Base-by-base conservation (phyloP, 495 filamentous ascomycete genomes). In the Penicillium macrosclerotiorum region DNA sequence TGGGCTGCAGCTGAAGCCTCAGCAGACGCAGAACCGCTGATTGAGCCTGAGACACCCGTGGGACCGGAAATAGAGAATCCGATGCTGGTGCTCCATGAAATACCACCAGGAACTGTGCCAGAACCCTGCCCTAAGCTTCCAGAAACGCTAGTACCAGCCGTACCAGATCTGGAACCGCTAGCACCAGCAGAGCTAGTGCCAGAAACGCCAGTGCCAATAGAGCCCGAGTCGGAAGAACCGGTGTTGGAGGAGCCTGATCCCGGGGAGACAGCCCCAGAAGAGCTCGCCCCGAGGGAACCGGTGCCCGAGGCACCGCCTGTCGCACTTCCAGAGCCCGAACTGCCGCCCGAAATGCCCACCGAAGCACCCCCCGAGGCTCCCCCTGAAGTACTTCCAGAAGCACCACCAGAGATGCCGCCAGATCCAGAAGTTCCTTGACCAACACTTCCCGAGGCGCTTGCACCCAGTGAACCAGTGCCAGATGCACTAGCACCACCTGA, bases 101-200 rank as follows among this genome's bases (percentile, higher is more conserved):
- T 29, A 1, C 41, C 41, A 16, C 41, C 36, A 41, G 41, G 34
- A 5, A 41, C 48, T 18, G 48, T 40, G 17, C 42, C 48, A 27
- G 48, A 33, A 5, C 34, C 25, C 16, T 8, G 22, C 9, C 41
- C 30, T 18, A n/a, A 18, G 29, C 34, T 30, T 9, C 42, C 45
- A 48, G 50, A 48, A 31, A 45, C 31, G 8, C 42, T 27, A 36
- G 38, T n/a, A 27, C 32, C 46, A 41, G 29, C 23, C 31, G 37
- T 23, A 42, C 29, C 37, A 49, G 46, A 42, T 42, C 46, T 38
- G 38, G 46, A 42, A 49, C 38, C 32, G 50, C 50, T 25, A 47
- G n/a, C 32, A 37, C 49, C 43, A 52, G 42, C 26, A 38, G 49
- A 47, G 49, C 37, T 39, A 35, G 13, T 19, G 40, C 38, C 50